phyloP scores from a whole-genome alignment of 352 stramenopile species.

The Pythium phragmiticola region DNA sequence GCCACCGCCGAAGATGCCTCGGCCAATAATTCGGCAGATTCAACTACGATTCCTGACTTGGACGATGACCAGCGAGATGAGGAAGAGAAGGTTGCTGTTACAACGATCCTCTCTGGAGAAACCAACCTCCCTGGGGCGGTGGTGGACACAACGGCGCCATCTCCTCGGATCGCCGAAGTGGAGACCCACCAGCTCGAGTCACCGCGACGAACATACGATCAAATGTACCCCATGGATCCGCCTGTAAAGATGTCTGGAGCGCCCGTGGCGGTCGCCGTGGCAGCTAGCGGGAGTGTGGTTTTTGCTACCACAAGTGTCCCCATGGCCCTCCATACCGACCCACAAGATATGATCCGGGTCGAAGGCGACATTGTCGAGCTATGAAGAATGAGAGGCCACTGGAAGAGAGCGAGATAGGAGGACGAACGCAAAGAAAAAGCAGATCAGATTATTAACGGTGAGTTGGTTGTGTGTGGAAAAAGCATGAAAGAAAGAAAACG shows the following conservation, averaged over 20 bases:
- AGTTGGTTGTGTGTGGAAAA: slow-evolving; percentile 2
- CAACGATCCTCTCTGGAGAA: too few species aligned
- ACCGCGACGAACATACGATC: slow-evolving; percentile 11
- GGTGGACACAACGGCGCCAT: not conserved
- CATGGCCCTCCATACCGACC: slow-evolving; percentile 17
- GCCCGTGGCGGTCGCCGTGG: slow-evolving; percentile 6
- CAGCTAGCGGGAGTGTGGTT: not conserved
- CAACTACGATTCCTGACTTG: not conserved
- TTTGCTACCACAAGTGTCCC: not conserved
- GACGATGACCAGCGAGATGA: slow-evolving; percentile 13
- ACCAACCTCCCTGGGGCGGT: not conserved
- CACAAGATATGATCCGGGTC: slow-evolving; percentile 31
- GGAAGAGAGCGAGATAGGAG: too few species aligned
- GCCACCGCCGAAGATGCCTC: not conserved
- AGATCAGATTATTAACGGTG: slow-evolving; percentile 15
- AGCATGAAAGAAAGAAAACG: not conserved
- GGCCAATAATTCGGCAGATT: not conserved
- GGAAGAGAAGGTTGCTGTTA: slow-evolving; percentile 5
- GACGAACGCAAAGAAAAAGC: not conserved
- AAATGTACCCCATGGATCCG: slow-evolving; percentile 10
- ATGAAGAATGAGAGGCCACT: slow-evolving; percentile 4
- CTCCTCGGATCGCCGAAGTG: slow-evolving; percentile 9
- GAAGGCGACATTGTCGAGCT: slow-evolving; percentile 36
- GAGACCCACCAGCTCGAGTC: slow-evolving; percentile 16
- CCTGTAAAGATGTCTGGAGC: slow-evolving; percentile 4